Evolutionary conservation across 331 rosid species (phyloP).

Genomic region (Erythrophleum ivorense): DNA sequence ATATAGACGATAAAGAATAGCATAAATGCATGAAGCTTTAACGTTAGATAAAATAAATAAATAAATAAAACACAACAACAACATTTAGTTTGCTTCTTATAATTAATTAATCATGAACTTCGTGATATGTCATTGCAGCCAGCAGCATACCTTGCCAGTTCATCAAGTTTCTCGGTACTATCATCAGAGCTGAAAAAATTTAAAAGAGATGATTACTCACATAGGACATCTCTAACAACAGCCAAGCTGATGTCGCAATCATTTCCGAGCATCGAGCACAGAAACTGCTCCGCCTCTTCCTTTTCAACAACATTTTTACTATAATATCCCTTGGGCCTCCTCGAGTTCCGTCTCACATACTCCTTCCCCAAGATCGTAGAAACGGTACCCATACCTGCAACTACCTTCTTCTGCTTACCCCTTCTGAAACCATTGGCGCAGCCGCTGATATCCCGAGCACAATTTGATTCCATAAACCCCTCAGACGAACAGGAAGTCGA

Average conservation of each 20-base stretch:
- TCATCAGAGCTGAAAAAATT: neutral
- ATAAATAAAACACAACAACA: neutral
- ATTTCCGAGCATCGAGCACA: slow-evolving; percentile 81
- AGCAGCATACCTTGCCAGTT: neutral
- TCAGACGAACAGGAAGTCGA: slow-evolving; percentile 72
- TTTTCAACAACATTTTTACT: slow-evolving; percentile 40
- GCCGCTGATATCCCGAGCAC: slow-evolving; percentile 39
- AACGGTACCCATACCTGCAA: slow-evolving; percentile 80
- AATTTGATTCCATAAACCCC: slow-evolving; percentile 54
- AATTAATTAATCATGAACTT: neutral
- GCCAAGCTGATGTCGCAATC: slow-evolving; percentile 72
- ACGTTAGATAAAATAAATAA: neutral
- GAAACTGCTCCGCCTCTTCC: slow-evolving; percentile 76
- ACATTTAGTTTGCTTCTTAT: slow-evolving; percentile 8
- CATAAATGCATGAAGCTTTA: slow-evolving; percentile 10
- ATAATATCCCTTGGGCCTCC: slow-evolving; percentile 46
- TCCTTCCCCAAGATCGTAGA: slow-evolving; percentile 86
- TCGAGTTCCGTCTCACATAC: slow-evolving; percentile 56
- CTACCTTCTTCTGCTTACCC: slow-evolving; percentile 68
- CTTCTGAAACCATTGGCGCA: slow-evolving; percentile 46
- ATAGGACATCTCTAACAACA: slow-evolving; percentile 81
- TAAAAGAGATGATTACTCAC: slow-evolving; percentile 49
- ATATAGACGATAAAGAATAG: slow-evolving; percentile 1
- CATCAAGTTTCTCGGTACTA: neutral
- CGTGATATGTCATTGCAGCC: neutral